A percentile compares a stretch with the other conserved stretches of the same genome.
phyloP scores from a whole-genome alignment of 176 grass and related monocot species.

The Thinopyrum elongatum region DNA sequence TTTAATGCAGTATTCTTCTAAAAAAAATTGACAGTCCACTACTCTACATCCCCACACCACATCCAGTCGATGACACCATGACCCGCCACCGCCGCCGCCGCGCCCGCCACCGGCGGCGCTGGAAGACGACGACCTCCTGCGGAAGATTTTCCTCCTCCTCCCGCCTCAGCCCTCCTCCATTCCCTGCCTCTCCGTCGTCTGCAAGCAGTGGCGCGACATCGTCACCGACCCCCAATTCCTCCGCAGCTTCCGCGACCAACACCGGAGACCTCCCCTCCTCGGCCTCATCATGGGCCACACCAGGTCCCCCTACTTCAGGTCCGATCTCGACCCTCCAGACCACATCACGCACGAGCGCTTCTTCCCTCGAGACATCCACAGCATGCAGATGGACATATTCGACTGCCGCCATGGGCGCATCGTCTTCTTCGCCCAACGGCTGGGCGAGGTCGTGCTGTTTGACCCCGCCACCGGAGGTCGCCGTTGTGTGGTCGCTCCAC shows the following conservation, averaged over 20 bases:
- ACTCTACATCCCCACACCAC: too few relatives aligned
- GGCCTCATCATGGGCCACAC: background rate
- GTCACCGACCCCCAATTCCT: background rate
- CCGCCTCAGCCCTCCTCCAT: background rate
- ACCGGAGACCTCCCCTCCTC: background rate
- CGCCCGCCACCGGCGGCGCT: background rate
- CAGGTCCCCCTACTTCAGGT: background rate
- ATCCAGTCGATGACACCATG: background rate
- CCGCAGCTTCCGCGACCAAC: conserved; percentile 1
- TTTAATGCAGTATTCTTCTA: too few relatives aligned
- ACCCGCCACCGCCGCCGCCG: background rate
- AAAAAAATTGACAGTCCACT: too few relatives aligned
- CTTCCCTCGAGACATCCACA: background rate
- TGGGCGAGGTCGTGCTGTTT: background rate
- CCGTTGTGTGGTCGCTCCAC: background rate
- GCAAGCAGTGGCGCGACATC: background rate
- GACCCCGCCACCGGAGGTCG: background rate
- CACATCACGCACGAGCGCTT: background rate
- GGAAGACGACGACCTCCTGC: background rate
- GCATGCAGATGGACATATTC: background rate
- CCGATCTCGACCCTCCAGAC: background rate
- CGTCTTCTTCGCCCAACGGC: background rate
- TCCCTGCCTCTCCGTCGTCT: background rate
- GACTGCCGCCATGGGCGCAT: conserved; percentile 3
- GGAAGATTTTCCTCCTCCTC: conserved; percentile 2